A percentile compares a stretch with the other conserved stretches of the same genome.
These are phyloP conservation scores for Punctularia strigosozonata DNA, from an alignment of 768 basidiomycete genomes.

Conservation along the genomic window DNA sequence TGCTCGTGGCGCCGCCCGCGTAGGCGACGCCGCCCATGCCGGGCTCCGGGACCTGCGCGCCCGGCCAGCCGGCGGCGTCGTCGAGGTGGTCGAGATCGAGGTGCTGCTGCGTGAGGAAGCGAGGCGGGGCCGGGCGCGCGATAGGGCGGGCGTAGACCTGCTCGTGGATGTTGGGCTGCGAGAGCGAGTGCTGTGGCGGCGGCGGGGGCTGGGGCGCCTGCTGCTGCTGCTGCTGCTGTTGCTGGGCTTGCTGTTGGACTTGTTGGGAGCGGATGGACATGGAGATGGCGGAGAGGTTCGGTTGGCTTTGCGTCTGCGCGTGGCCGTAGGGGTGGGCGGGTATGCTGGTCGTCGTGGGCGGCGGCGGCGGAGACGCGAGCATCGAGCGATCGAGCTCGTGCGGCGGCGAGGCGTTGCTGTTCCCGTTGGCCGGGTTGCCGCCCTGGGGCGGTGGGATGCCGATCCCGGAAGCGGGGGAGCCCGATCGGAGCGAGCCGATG, in stretches of 20 bases:
- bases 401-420: slow-evolving; percentile 9
- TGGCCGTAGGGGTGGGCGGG: too few relatives aligned
- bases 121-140: slow-evolving; percentile 40
- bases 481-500: slow-evolving; percentile 21
- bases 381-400: slow-evolving; percentile 16
- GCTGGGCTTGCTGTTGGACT: too few relatives aligned
- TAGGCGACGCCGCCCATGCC: slow-evolving; percentile 32
- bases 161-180: slow-evolving; percentile 18
- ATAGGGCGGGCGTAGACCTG: slow-evolving; percentile 50
- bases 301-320: slow-evolving; percentile 19
- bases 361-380: slow-evolving; percentile 37
- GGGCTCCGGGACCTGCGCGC: slow-evolving; percentile 40
- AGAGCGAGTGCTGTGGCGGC: slow-evolving; percentile 12
- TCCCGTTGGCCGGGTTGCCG: too few relatives aligned
- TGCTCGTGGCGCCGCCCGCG: slow-evolving; percentile 33
- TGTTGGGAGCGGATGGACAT: too few relatives aligned
- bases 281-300: slow-evolving; percentile 15
- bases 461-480: slow-evolving; percentile 22
- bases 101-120: slow-evolving; percentile 45
- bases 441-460: too few relatives aligned
- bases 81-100: slow-evolving; percentile 40
- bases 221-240: too few relatives aligned
- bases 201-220: slow-evolving; percentile 25
- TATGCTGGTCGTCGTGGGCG: too few relatives aligned
- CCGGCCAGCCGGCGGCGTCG: slow-evolving; percentile 59